Conservation (phyloP, 169 alveolate genomes). For the Babesia ovata region DNA sequence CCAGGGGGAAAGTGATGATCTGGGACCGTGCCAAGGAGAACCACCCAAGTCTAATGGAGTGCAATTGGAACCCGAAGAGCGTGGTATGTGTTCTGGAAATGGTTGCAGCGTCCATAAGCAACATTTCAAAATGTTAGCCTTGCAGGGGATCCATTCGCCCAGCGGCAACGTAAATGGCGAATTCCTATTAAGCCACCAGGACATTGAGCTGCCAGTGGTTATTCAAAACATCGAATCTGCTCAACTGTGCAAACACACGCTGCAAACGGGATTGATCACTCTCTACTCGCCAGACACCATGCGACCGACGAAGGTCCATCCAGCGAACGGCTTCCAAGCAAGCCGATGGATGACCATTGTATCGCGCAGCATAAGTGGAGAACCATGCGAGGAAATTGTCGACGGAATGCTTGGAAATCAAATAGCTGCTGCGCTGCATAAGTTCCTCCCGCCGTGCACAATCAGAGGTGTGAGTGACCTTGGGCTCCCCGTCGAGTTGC, state of each 20-base stretch:
- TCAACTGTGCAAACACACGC: conserved; percentile 48
- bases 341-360: conserved; percentile 63
- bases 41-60: background rate
- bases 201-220: conserved; percentile 41
- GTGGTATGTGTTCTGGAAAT: background rate
- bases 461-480: conserved; percentile 30
- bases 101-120: conserved; percentile 29
- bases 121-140: conserved; percentile 36
- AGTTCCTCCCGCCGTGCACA: conserved; percentile 53
- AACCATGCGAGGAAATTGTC: background rate
- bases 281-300: conserved; percentile 57
- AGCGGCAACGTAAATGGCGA: conserved; percentile 28
- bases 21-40: background rate
- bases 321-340: conserved; percentile 26
- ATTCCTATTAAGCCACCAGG: conserved; percentile 52
- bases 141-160: conserved; percentile 40
- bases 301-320: conserved; percentile 59
- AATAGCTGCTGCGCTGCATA: conserved; percentile 40
- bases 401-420: conserved; percentile 61
- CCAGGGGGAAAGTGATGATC: background rate
- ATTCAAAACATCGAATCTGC: conserved; percentile 21
- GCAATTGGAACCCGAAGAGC: too few relatives aligned
- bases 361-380: conserved; percentile 34
- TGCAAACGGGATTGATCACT: conserved; percentile 58
- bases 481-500: conserved; percentile 38